Base-by-base conservation (phyloP, 768 basidiomycete genomes). In the Pisolithus orientalis region DNA sequence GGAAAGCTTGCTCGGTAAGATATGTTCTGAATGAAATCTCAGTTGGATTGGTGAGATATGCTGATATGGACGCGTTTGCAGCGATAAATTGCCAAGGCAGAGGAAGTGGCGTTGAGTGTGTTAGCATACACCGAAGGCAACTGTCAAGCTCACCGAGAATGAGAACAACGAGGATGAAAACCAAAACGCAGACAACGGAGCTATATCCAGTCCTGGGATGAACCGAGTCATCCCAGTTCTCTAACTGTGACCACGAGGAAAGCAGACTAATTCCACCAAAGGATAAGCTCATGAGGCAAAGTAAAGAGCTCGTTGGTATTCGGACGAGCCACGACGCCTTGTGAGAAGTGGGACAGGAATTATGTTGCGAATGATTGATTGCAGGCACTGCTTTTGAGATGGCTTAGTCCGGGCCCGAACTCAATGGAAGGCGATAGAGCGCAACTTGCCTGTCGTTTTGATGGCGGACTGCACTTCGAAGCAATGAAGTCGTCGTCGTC, bases 1-100 rank as follows among this genome's bases (percentile, higher is more conserved):
- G 90, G 68, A 99, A 97, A 25, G 93, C 94, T 64, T 90, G 90
- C 64, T 96, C 94, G n/a, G 94, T 98, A 59, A 98, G 84, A 72
- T 91, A 94, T 17, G 92, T 78, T 49, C 94, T 84, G 71, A 99
- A 97, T 6, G 93, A 93, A 44, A 84, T 84, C 70, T 97, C 94
- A 51, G 87, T 84, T 24, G 95, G 95, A 69, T 97, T 98, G 32
- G 93, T 91, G 65, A 94, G 81, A 75, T 93, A 93, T 45, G 94
- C 95, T 97, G 73, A 42, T 54, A 43, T 48, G 44, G 7, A 21
- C 31, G 44, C 27, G 44, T 38, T 38, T 39, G 21, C 4, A 27
- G 47, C 24, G 50, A 49, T 52, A 29, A 57, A 24, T 29, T 27
- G 14, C 11, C n/a, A 53, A 9, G 40, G 39, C 52, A 38, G 54